Base-by-base conservation (phyloP, 129 eudicot species). In the Chrysanthemum seticuspe region DNA sequence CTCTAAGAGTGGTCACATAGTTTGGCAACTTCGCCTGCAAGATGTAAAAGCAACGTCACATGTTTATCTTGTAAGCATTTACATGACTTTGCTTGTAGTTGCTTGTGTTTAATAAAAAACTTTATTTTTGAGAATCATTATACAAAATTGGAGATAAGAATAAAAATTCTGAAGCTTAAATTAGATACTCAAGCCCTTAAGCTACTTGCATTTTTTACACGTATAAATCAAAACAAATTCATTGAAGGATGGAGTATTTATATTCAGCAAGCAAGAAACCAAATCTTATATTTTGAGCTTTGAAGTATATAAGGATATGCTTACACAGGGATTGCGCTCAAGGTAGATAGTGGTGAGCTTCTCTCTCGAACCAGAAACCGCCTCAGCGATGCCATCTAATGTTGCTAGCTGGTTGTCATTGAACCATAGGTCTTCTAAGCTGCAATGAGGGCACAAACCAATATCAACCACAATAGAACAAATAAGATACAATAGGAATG, bases 321-420 rank as follows among this genome's bases (percentile, higher is more conserved):
- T 63, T 90, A 94, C 99, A 83, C 99, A 94, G 62, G 99, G 99
- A 85, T 94, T 94, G 82, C 85, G 91, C 87, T 90, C 99, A 70
- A 94, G 96, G 64, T 94, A 94, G 76, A 94, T 79, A 74, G 97
- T 90, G 36, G 96, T 90, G 53, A 94, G 91, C 72, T 74, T 94
- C 79, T 90, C 91, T 77, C 91, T 88, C 48, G 87, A 87, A 72
- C 98, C 91, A 70, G 89, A 76, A 81, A 88, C 93, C 1, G 93
- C 94, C 79, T 80, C 91, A 69, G 79, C 80, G 2, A 94, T 73
- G 15, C 95, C 87, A 75, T 94, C 91, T 65, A 94, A 79, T 25
- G 97, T 83, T 27, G 87, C 72, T 19, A 94, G 80, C 65, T 90
- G 92, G 84, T 94, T 94, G 85, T 94, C 91, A 78, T 94, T 94